phyloP scores from a whole-genome alignment of 2,329 filamentous ascomycete genomes.

The Sarocladiaceae sp. region DNA sequence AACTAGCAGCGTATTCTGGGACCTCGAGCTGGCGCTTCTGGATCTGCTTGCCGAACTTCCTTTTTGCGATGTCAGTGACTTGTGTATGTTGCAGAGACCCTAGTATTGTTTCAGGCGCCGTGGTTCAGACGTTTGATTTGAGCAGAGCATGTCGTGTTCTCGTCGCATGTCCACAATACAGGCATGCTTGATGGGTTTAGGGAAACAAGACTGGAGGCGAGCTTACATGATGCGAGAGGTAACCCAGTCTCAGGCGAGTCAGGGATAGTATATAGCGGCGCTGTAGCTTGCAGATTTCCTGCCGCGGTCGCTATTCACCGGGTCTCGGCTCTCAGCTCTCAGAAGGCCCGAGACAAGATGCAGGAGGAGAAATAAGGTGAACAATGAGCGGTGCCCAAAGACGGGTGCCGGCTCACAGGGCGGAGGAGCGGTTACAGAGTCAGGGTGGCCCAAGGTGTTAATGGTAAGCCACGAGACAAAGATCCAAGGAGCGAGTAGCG shows the following conservation, averaged over 20 bases:
- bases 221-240: constrained; percentile 4
- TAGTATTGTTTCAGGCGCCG: too few relatives aligned
- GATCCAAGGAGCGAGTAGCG: not conserved
- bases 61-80: constrained; percentile 29
- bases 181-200: not conserved
- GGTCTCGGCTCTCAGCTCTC: too few relatives aligned
- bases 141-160: too few relatives aligned
- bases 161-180: not conserved
- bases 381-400: not conserved
- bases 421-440: not conserved
- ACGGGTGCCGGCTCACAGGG: not conserved
- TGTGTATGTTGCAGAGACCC: not conserved
- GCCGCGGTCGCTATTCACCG: too few relatives aligned
- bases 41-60: constrained; percentile 99
- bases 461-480: not conserved
- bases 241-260: not conserved
- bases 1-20: constrained; percentile 97
- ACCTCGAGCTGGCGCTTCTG: constrained; percentile 99
- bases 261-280: not conserved
- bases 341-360: not conserved
- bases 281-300: not conserved
- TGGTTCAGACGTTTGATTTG: too few relatives aligned
- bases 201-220: not conserved
- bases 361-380: not conserved
- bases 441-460: not conserved